A percentile compares a stretch with the other conserved stretches of the same genome.
These are phyloP conservation scores for Chionographis japonica DNA, from an alignment of 106 monocot genomes.

Conservation along the genomic window DNA sequence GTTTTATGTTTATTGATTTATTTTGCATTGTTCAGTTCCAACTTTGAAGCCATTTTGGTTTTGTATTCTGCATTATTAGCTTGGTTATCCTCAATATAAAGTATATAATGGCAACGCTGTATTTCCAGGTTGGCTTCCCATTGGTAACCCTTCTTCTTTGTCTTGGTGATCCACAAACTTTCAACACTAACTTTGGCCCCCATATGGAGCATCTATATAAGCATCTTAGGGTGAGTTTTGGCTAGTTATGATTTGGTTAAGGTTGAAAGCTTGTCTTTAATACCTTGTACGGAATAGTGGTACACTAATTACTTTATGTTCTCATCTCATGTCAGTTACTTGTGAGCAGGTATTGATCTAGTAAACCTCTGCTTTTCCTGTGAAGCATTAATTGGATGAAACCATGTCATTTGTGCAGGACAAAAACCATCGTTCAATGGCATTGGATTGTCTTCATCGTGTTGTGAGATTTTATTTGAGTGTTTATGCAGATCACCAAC, in stretches of 20 bases:
- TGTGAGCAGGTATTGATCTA: not conserved
- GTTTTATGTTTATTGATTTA: too few species aligned
- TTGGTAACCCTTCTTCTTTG: constrained; percentile 94
- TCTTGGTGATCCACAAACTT: constrained; percentile 92
- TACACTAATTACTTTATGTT: not conserved
- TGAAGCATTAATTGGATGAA: not conserved
- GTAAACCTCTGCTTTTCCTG: not conserved
- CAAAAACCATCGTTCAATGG: constrained; percentile 97
- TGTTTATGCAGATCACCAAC: constrained; percentile 79
- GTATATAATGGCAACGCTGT: not conserved
- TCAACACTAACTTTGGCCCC: constrained; percentile 61
- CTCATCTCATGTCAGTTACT: not conserved
- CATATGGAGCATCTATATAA: constrained; percentile 95
- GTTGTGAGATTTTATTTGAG: constrained; percentile 90
- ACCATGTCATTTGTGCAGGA: constrained; percentile 45
- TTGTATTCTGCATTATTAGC: too few species aligned
- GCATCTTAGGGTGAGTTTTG: constrained; percentile 63
- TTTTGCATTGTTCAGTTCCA: too few species aligned
- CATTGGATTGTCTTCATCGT: constrained; percentile 94
- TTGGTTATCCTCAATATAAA: not conserved
- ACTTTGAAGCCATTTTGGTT: too few species aligned
- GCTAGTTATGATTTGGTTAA: not conserved
- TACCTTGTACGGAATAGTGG: not conserved
- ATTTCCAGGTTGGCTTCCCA: constrained; percentile 80
- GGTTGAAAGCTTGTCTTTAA: not conserved